These are phyloP conservation scores for Cetraspora pellucida DNA, from an alignment of 192 early-diverging fungal species.

Conservation along the genomic window DNA sequence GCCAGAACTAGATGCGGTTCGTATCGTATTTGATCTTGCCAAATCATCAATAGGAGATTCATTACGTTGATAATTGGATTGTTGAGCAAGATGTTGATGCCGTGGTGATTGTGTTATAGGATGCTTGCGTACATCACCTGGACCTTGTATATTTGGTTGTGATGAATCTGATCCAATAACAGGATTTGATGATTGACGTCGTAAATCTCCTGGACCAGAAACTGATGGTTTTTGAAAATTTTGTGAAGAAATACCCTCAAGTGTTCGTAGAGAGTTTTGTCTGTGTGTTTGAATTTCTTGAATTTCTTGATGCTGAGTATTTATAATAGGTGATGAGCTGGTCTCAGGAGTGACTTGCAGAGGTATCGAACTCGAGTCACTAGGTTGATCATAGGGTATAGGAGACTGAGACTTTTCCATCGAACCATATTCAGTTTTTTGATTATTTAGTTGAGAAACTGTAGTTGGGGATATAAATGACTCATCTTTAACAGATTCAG, in stretches of 20 bases:
- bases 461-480: not conserved
- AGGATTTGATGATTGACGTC: not conserved
- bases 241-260: not conserved
- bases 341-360: too few relatives aligned
- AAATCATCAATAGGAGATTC: not conserved
- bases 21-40: slow-evolving; percentile 6
- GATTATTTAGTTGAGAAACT: not conserved
- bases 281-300: too few relatives aligned
- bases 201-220: slow-evolving; percentile 15
- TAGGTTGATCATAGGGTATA: not conserved
- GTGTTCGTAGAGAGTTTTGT: not conserved
- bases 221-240: slow-evolving; percentile 19
- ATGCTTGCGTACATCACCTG: slow-evolving; percentile 4
- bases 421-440: not conserved
- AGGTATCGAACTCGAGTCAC: not conserved
- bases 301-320: too few relatives aligned
- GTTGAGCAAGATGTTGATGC: slow-evolving; percentile 2
- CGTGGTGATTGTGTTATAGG: too few relatives aligned
- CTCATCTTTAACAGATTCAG: not conserved
- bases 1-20: not conserved
- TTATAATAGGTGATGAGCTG: too few relatives aligned
- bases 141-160: slow-evolving; percentile 11
- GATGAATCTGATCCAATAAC: slow-evolving; percentile 15
- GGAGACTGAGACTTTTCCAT: slow-evolving; percentile 25
- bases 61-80: not conserved